Evolutionary conservation across 1,139 yeast genomes (phyloP).

Genomic region (Yamadazyma dendronema): DNA sequence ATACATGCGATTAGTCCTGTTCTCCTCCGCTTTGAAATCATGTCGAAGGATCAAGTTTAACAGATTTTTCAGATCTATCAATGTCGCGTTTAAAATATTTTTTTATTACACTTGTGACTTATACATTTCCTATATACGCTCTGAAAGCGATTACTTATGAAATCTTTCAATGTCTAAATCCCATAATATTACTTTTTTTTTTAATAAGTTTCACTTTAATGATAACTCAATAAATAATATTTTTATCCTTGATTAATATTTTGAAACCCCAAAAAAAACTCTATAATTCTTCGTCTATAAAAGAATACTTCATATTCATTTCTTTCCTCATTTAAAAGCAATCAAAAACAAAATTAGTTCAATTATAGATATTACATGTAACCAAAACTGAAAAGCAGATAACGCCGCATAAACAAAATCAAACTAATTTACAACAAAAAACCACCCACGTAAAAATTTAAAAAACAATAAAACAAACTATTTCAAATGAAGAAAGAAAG

Average conservation of each 20-base stretch:
- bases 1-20: constrained; percentile 6
- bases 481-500: constrained; percentile 10
- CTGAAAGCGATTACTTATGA: constrained; percentile 25
- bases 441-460: neutral
- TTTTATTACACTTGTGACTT: constrained; percentile 1
- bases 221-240: constrained; percentile 22
- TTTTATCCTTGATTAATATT: constrained; percentile 8
- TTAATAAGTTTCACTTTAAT: neutral
- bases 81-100: constrained; percentile 1
- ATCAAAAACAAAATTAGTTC: constrained; percentile 7
- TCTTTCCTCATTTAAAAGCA: constrained; percentile 13
- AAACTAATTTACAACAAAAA: constrained; percentile 11
- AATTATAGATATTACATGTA: constrained; percentile 7
- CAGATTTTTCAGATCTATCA: neutral
- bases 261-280: constrained; percentile 26
- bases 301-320: constrained; percentile 10
- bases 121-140: constrained; percentile 19
- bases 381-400: constrained; percentile 4
- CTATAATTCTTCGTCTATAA: constrained; percentile 21
- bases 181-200: constrained; percentile 19
- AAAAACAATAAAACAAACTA: constrained; percentile 5
- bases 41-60: neutral
- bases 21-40: constrained; percentile 9
- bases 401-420: constrained; percentile 14
- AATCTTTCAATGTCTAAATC: constrained; percentile 43